Percentiles rank a stretch among this genome's conserved stretches.
These are phyloP conservation scores for Xylaria grammica DNA, from an alignment of 495 filamentous ascomycete species.

Conservation along the genomic window DNA sequence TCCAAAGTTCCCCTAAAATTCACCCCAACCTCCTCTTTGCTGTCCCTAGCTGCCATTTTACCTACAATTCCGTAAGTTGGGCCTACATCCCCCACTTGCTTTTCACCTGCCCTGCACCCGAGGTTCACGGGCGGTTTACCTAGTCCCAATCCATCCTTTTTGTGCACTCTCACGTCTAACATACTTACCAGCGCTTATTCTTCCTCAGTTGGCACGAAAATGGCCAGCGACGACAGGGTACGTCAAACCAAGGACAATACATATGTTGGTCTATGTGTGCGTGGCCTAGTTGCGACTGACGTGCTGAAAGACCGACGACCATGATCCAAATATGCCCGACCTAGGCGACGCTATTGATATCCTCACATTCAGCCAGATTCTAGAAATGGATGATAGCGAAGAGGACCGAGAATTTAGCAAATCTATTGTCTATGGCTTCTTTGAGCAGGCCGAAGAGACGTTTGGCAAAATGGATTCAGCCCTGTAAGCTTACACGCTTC, in stretches of 20 bases:
- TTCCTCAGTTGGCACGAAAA: conserved; percentile 11
- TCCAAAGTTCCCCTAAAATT: conserved; percentile 28
- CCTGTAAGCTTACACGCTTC: conserved; percentile 69
- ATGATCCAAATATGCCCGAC: conserved; percentile 41
- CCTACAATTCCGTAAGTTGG: not conserved
- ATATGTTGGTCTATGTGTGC: not conserved
- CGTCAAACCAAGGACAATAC: conserved; percentile 18
- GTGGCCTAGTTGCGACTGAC: conserved; percentile 8
- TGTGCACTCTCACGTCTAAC: conserved; percentile 1
- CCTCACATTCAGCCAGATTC: conserved; percentile 87
- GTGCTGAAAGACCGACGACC: conserved; percentile 32
- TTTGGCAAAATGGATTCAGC: conserved; percentile 83
- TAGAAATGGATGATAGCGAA: conserved; percentile 93
- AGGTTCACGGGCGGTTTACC: conserved; percentile 6
- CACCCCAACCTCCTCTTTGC: conserved; percentile 26
- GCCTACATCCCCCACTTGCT: conserved; percentile 1
- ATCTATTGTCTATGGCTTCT: conserved; percentile 90
- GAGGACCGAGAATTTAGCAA: conserved; percentile 76
- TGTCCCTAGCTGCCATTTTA: conserved; percentile 22
- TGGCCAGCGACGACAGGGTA: conserved; percentile 40
- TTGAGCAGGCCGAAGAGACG: conserved; percentile 86
- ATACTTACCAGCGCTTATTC: conserved; percentile 11
- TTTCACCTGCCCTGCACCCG: not conserved
- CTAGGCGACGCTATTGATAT: conserved; percentile 76
- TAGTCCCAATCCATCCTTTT: conserved; percentile 3